Percentiles rank a stretch among this genome's conserved stretches.
Evolutionary conservation across 371 early-diverging fungal species (phyloP).

Genomic region (Lichtheimia ornata): DNA sequence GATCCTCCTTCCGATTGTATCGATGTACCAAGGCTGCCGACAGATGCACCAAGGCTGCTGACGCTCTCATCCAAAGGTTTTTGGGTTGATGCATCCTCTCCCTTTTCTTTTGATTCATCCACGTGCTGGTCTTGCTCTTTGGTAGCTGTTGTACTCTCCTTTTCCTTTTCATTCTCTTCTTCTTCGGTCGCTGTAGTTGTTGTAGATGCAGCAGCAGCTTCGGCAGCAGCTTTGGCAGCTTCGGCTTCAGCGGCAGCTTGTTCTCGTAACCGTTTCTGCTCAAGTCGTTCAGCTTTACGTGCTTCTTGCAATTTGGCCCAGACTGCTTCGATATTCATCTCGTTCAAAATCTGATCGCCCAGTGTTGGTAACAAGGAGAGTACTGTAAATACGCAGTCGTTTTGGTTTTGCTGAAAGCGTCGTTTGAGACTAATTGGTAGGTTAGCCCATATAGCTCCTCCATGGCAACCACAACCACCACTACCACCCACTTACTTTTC

Average conservation of each 20-base stretch:
- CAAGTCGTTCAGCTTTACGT: conserved; percentile 39
- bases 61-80: conserved; percentile 29
- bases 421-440: conserved; percentile 63
- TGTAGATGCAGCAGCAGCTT: conserved; percentile 1
- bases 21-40: not conserved
- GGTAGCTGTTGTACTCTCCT: not conserved
- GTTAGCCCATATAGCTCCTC: not conserved
- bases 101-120: not conserved
- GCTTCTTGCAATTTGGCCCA: conserved; percentile 70
- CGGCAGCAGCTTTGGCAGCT: conserved; percentile 18
- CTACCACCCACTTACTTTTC: conserved; percentile 69
- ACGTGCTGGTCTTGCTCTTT: conserved; percentile 6
- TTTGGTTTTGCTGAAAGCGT: conserved; percentile 92
- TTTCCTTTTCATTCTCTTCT: not conserved
- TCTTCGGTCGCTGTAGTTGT: conserved; percentile 1
- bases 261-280: conserved; percentile 15
- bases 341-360: conserved; percentile 73
- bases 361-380: conserved; percentile 78
- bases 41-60: conserved; percentile 24
- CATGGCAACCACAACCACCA: not conserved
- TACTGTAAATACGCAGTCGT: conserved; percentile 86
- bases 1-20: not conserved
- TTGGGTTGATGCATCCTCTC: conserved; percentile 2
- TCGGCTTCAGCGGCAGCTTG: conserved; percentile 16
- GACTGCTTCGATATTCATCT: conserved; percentile 78